Percentiles rank a stretch among this genome's conserved stretches.
These are phyloP conservation scores for Talaromyces thailandensis DNA, from an alignment of 495 filamentous ascomycete genomes.

Conservation along the genomic window DNA sequence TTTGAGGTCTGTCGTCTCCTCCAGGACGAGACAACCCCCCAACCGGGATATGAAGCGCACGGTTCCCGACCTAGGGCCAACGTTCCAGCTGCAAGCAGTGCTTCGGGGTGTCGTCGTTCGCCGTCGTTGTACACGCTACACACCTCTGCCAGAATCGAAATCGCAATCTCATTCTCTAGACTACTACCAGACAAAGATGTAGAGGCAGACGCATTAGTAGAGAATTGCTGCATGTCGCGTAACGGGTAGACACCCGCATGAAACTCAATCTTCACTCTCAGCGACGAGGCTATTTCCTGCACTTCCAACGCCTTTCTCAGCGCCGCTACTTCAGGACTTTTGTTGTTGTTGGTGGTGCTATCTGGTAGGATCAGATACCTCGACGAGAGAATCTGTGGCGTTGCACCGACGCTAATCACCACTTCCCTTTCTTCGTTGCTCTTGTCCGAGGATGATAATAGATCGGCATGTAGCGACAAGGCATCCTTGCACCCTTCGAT, in stretches of 20 bases:
- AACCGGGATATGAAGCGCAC: constrained; percentile 58
- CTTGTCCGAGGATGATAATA: background rate
- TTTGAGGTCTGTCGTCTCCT: background rate
- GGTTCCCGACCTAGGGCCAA: constrained; percentile 72
- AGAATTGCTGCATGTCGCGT: constrained; percentile 75
- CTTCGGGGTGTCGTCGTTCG: constrained; percentile 45
- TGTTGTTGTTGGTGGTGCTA: too few species aligned
- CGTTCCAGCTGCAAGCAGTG: constrained; percentile 59
- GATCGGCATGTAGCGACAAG: constrained; percentile 22
- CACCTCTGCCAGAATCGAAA: constrained; percentile 66
- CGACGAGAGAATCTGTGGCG: constrained; percentile 59
- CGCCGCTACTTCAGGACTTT: constrained; percentile 10
- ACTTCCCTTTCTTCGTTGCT: constrained; percentile 24
- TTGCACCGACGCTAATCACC: constrained; percentile 69
- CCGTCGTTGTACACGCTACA: constrained; percentile 55
- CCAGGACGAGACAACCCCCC: constrained; percentile 67
- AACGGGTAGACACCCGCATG: constrained; percentile 69
- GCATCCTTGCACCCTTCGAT: constrained; percentile 48
- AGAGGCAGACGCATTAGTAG: constrained; percentile 50
- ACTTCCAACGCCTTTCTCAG: constrained; percentile 9
- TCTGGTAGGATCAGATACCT: constrained; percentile 31
- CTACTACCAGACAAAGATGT: constrained; percentile 17
- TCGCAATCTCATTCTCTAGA: constrained; percentile 47
- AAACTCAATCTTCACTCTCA: constrained; percentile 46
- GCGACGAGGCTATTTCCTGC: constrained; percentile 3